Evolutionary conservation across 306 rosid genomes (phyloP), one percentile per base, ranked within the genome.

Genomic region (Cicer chorassanicum): DNA sequence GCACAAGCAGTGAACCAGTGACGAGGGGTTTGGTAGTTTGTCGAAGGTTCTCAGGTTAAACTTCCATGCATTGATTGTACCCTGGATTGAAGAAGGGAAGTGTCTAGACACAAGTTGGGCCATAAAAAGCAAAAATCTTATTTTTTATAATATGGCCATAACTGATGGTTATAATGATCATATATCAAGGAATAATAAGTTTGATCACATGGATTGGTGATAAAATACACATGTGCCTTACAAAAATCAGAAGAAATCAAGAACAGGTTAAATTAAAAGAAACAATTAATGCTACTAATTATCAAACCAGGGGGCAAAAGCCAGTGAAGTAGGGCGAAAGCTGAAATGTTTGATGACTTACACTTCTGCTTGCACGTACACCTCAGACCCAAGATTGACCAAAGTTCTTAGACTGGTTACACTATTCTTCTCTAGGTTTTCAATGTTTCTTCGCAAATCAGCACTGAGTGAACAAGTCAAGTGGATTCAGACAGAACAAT

Each of bases 321-420:
- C 13, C 48, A 65, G 64, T 49, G 29, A 43, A 48, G 72, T 7
- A 49, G 11, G 40, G 38, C 9, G 56, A 48, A 73, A 67, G 9
- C 21, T 75, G 41, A 82, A 39, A 80, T 15, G 6, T n/a, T 46
- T 38, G 24, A 68, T 53, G 57, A 77, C 98, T 90, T 87, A 91
- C 99, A 92, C 99, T 50, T 94, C 93, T 64, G 96, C 97, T 86
- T 92, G 97, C 77, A 86, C 70, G 80, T 92, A 90, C 7, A 94
- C 99, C 77, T 94, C 97, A 49, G 97, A 94, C 45, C 97, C 99
- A 77, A 94, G 85, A 86, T 94, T 92, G 82, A 91, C 97, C 90
- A 88, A 42, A 6, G 95, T 90, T 84, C 87, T 84, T 40, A 94
- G 89, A 86, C 87, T 87, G 80, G 95, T 88, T 62, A 90, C 96